Conservation (phyloP, 768 basidiomycete genomes). For the Rhizopogon roseolus region DNA sequence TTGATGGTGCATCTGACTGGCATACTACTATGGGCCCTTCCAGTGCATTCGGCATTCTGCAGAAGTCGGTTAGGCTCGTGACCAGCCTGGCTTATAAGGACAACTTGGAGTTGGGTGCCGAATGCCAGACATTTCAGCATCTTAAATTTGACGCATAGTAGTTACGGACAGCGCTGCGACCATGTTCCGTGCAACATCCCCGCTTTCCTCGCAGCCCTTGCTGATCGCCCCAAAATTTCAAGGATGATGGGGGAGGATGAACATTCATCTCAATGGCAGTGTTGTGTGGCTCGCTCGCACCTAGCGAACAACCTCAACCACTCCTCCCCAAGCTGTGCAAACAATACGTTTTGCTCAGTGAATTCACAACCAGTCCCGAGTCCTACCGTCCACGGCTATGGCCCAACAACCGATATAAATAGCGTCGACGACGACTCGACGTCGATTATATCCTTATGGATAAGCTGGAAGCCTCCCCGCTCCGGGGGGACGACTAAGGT, state of each 20-base stretch:
- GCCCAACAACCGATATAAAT: neutral
- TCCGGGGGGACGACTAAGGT: neutral
- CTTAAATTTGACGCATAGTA: too few relatives aligned
- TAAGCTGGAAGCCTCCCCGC: neutral
- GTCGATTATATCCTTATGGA: neutral
- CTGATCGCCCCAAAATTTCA: neutral
- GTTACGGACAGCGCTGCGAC: too few relatives aligned
- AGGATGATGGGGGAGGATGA: neutral
- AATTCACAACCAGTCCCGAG: neutral
- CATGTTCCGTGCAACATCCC: neutral
- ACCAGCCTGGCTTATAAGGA: too few relatives aligned
- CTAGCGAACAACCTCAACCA: neutral
- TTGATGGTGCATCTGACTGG: too few relatives aligned
- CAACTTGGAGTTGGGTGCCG: too few relatives aligned
- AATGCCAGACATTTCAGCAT: too few relatives aligned
- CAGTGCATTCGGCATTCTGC: too few relatives aligned
- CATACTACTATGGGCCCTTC: too few relatives aligned
- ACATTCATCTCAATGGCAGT: neutral
- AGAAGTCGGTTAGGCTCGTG: too few relatives aligned
- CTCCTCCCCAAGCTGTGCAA: neutral
- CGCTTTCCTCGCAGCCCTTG: too few relatives aligned
- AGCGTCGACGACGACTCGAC: too few relatives aligned
- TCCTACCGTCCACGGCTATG: neutral
- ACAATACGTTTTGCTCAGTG: neutral
- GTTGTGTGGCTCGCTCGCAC: neutral